Conservation (phyloP, 345 rosid genomes). For the Zanthoxylum bungeanum region DNA sequence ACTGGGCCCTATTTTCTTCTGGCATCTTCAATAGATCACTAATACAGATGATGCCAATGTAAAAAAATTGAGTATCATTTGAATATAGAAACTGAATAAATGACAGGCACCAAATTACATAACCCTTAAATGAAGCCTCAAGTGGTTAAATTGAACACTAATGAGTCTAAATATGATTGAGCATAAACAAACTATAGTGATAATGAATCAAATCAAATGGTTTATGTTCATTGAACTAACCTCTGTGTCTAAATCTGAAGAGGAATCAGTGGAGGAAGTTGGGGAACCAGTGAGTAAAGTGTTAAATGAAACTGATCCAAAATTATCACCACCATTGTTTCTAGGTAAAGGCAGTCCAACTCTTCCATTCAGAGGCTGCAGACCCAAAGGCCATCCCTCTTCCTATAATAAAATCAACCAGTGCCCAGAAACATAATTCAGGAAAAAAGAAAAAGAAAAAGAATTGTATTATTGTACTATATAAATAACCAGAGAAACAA, state of each 20-base stretch:
- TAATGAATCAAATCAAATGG: neutral
- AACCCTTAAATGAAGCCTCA: neutral
- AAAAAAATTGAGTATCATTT: neutral
- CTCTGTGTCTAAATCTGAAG: conserved; percentile 60
- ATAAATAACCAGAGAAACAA: conserved; percentile 13
- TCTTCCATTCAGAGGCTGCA: conserved; percentile 42
- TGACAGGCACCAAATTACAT: neutral
- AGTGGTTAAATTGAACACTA: conserved; percentile 1
- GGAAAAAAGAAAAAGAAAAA: neutral
- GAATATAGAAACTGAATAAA: neutral
- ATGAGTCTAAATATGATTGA: neutral
- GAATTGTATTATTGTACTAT: conserved; percentile 17
- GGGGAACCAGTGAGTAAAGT: conserved; percentile 46
- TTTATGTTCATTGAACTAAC: conserved; percentile 33
- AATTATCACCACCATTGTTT: conserved; percentile 25
- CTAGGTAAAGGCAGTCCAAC: conserved; percentile 31
- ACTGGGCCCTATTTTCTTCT: neutral
- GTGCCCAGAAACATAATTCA: neutral
- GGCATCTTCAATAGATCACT: neutral
- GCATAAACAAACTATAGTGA: neutral
- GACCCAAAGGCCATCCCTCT: conserved; percentile 53
- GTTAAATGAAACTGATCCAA: conserved; percentile 43
- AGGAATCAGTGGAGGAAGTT: conserved; percentile 39
- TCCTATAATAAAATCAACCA: conserved; percentile 32
- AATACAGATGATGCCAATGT: neutral